Conservation (phyloP, 371 early-diverging fungal species). For the Rhizopus microsporus region DNA sequence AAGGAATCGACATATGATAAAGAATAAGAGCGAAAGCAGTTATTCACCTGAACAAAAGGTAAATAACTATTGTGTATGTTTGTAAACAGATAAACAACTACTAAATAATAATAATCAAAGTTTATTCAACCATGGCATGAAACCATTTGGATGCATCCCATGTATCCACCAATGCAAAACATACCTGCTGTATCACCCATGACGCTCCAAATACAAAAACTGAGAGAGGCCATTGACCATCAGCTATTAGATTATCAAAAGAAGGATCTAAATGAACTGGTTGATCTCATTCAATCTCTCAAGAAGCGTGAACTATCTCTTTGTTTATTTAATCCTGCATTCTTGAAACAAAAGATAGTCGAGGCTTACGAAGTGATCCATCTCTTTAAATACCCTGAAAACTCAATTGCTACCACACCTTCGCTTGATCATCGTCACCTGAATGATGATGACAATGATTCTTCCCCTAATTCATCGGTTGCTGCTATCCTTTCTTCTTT, state of each 20-base stretch:
- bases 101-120: too few species aligned
- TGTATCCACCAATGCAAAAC: conserved; percentile 30
- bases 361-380: conserved; percentile 38
- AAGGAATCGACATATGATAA: not conserved
- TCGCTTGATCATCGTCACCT: conserved; percentile 13
- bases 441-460: conserved; percentile 4
- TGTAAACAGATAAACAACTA: too few species aligned
- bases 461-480: conserved; percentile 5
- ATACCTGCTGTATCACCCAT: not conserved
- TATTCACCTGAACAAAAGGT: too few species aligned
- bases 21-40: not conserved
- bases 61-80: not conserved
- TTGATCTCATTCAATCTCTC: conserved; percentile 47
- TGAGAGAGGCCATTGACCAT: conserved; percentile 28
- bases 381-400: conserved; percentile 12
- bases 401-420: conserved; percentile 17
- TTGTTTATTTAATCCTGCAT: conserved; percentile 46
- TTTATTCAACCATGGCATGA: not conserved
- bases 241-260: conserved; percentile 21
- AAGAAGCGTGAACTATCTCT: conserved; percentile 41
- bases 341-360: conserved; percentile 37
- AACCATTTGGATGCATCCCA: conserved; percentile 3
- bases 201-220: conserved; percentile 32
- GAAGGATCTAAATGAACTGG: conserved; percentile 31
- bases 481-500: conserved; percentile 22